Evolutionary conservation across 1,284 basidiomycete species (phyloP).

Genomic region (Melanopsichium pennsylvanicum): DNA sequence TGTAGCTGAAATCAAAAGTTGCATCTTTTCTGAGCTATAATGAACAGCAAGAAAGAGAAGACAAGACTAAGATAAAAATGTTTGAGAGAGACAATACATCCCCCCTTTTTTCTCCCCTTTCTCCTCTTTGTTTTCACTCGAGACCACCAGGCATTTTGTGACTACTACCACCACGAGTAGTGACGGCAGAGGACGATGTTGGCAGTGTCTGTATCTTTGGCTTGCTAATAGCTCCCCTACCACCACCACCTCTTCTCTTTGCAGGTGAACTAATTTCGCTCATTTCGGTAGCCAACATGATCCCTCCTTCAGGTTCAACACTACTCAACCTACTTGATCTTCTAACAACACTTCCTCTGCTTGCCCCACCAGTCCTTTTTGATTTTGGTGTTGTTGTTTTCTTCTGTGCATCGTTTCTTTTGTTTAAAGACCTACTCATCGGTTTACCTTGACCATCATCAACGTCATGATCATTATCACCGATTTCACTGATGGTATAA

Average conservation of each 20-base stretch:
- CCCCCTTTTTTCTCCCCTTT: neutral
- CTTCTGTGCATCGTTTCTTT: too few species aligned
- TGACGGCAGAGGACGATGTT: too few species aligned
- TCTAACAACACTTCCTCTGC: slow-evolving; percentile 9
- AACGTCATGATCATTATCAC: slow-evolving; percentile 12
- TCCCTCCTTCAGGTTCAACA: slow-evolving; percentile 19
- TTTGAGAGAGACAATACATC: too few species aligned
- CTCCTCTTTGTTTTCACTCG: slow-evolving; percentile 6
- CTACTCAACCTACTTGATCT: slow-evolving; percentile 32
- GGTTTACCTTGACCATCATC: too few species aligned
- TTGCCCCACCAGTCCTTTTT: too few species aligned
- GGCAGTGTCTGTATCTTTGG: too few species aligned
- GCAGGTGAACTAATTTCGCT: slow-evolving; percentile 12
- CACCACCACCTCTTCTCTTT: slow-evolving; percentile 8
- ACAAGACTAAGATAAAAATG: too few species aligned
- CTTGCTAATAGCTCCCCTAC: neutral
- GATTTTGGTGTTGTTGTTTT: too few species aligned
- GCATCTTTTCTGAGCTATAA: too few species aligned
- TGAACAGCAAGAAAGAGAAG: too few species aligned
- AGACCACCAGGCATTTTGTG: slow-evolving; percentile 42
- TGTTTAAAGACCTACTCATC: slow-evolving; percentile 1
- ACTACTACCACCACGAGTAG: neutral
- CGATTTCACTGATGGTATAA: slow-evolving; percentile 42
- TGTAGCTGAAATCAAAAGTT: too few species aligned
- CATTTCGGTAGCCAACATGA: too few species aligned